Evolutionary conservation across 306 rosid species (phyloP).

Genomic region (Quillaja saponaria): DNA sequence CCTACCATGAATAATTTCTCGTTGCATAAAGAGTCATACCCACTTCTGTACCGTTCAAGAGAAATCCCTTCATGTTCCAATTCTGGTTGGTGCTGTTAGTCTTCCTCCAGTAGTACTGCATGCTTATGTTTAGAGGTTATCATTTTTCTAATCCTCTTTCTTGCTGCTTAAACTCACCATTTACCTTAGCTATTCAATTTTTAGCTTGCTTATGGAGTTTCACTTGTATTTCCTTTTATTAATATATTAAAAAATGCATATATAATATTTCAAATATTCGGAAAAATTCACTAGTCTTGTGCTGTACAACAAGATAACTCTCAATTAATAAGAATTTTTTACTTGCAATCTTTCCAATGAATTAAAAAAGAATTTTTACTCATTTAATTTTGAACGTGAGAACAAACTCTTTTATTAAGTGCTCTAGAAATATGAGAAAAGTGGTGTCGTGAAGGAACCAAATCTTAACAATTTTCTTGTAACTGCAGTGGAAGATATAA

Average conservation of each 20-base stretch:
- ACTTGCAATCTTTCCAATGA: too few relatives aligned
- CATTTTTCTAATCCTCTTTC: neutral
- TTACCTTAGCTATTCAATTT: too few relatives aligned
- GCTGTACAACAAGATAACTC: too few relatives aligned
- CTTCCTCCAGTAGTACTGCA: slow-evolving; percentile 22
- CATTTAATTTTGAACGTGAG: neutral
- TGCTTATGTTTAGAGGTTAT: slow-evolving; percentile 7
- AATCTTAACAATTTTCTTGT: too few relatives aligned
- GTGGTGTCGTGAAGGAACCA: neutral
- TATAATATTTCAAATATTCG: too few relatives aligned
- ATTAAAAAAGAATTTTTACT: too few relatives aligned
- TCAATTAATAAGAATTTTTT: neutral
- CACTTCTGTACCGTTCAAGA: slow-evolving; percentile 41
- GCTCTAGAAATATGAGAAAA: neutral
- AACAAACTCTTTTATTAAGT: neutral
- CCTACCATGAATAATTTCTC: slow-evolving; percentile 44
- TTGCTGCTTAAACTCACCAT: neutral
- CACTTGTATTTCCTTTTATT: too few relatives aligned
- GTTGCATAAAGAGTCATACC: slow-evolving; percentile 38
- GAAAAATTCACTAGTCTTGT: too few relatives aligned
- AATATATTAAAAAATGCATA: too few relatives aligned
- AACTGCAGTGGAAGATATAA: too few relatives aligned
- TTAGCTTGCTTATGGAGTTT: slow-evolving; percentile 12
- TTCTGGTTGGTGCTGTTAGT: too few relatives aligned
- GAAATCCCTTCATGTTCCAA: too few relatives aligned